phyloP scores from a whole-genome alignment of 2,329 filamentous ascomycete species.

The Daldinia sp. region DNA sequence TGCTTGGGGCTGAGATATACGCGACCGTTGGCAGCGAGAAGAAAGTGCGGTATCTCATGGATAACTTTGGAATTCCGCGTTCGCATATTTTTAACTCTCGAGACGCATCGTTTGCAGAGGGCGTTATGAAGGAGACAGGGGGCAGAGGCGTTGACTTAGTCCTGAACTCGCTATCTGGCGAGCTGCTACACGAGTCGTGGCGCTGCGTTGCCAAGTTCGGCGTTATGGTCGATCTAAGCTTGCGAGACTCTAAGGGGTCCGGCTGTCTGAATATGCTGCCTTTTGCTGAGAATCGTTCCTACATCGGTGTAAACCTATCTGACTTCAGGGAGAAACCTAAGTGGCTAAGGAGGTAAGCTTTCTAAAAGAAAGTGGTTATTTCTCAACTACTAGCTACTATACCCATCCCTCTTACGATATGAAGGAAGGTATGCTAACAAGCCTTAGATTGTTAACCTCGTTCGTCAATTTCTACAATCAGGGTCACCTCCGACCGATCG shows the following conservation, averaged over 20 bases:
- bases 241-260: constrained; percentile 56
- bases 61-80: constrained; percentile 1
- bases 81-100: constrained; percentile 6
- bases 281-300: constrained; percentile 56
- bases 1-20: constrained; percentile 6
- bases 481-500: neutral
- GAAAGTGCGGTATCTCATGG: neutral
- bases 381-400: neutral
- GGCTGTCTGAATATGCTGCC: constrained; percentile 59
- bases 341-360: constrained; percentile 26
- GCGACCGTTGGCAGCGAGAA: neutral
- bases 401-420: neutral
- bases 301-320: constrained; percentile 53
- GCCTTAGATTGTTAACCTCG: neutral
- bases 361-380: constrained; percentile 15
- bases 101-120: neutral
- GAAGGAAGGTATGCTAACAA: neutral
- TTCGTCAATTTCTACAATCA: neutral
- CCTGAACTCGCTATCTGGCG: constrained; percentile 6
- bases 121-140: neutral
- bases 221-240: constrained; percentile 61
- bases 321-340: constrained; percentile 37
- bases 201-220: constrained; percentile 59
- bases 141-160: constrained; percentile 4
- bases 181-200: constrained; percentile 58